A percentile compares a stretch with the other conserved stretches of the same genome.
Evolutionary conservation across 139 green algal species (phyloP).

Genomic region (Limnomonas spitsbergensis): DNA sequence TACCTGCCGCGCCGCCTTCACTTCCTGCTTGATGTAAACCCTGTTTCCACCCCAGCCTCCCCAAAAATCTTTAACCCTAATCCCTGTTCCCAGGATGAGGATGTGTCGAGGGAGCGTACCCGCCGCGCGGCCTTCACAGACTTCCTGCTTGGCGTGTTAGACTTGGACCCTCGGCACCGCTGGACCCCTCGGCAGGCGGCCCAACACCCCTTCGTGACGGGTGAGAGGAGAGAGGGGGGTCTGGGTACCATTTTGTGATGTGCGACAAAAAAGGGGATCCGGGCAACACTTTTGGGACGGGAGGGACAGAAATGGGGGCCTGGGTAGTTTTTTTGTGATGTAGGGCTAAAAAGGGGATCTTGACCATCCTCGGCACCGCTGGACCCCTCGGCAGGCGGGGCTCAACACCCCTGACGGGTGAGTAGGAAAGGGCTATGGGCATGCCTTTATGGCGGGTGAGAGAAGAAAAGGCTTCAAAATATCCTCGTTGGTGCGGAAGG

Average conservation of each 20-base stretch:
- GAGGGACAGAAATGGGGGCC: too few relatives aligned
- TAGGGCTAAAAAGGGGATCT: too few relatives aligned
- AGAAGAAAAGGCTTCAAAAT: too few relatives aligned
- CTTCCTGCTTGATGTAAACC: background rate
- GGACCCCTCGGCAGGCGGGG: constrained; percentile 79
- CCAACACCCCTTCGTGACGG: constrained; percentile 87
- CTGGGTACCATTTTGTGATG: background rate
- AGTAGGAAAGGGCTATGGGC: constrained; percentile 28
- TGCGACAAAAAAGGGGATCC: background rate
- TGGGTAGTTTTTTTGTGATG: too few relatives aligned
- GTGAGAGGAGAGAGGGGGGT: constrained; percentile 17
- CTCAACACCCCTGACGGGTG: constrained; percentile 85
- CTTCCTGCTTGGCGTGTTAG: constrained; percentile 69
- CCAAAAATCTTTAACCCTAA: background rate
- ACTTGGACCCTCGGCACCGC: constrained; percentile 68
- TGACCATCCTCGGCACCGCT: constrained; percentile 70
- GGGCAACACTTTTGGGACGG: too few relatives aligned
- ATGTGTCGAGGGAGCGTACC: constrained; percentile 39
- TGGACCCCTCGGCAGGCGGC: constrained; percentile 81
- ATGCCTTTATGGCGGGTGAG: background rate
- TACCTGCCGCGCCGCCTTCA: too few relatives aligned
- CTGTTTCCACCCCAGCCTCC: background rate
- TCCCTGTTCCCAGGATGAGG: constrained; percentile 30
- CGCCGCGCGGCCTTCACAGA: constrained; percentile 76
- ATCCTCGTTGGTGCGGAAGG: too few relatives aligned